phyloP scores from a whole-genome alignment of 306 rosid species.

The Trifolium pratense region DNA sequence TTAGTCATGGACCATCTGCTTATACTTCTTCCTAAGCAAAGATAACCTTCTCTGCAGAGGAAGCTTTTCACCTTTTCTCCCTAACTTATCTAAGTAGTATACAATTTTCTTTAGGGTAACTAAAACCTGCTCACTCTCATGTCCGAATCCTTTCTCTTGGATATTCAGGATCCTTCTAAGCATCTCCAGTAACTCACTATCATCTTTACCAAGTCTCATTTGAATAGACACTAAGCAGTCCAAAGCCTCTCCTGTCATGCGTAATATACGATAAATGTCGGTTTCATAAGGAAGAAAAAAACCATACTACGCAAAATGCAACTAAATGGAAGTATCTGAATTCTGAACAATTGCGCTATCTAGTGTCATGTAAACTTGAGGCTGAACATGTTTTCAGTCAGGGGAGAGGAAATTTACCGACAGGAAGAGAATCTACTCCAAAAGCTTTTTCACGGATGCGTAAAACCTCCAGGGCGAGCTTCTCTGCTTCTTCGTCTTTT shows the following conservation, averaged over 20 bases:
- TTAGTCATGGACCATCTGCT: conserved; percentile 63
- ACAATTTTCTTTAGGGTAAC: conserved; percentile 71
- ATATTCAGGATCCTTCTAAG: conserved; percentile 70
- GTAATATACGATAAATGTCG: conserved; percentile 14
- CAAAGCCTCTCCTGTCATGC: conserved; percentile 84
- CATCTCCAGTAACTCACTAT: conserved; percentile 55
- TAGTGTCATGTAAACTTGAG: conserved; percentile 4
- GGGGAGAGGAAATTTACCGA: conserved; percentile 58
- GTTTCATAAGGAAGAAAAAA: background rate
- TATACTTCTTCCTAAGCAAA: conserved; percentile 66
- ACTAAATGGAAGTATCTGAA: conserved; percentile 10
- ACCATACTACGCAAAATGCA: background rate
- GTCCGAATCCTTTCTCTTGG: conserved; percentile 79
- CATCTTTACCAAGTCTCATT: conserved; percentile 63
- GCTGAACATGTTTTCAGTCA: conserved; percentile 10
- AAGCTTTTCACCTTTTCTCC: conserved; percentile 68
- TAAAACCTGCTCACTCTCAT: conserved; percentile 74
- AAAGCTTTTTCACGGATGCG: conserved; percentile 80
- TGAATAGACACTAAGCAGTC: conserved; percentile 88
- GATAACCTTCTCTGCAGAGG: conserved; percentile 70
- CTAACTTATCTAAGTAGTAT: conserved; percentile 71
- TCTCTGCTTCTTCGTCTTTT: conserved; percentile 86
- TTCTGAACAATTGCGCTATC: background rate
- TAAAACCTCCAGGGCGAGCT: conserved; percentile 69
- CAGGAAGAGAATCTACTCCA: conserved; percentile 77